Percentiles rank a stretch among this genome's conserved stretches.
Conservation (phyloP, 441 rosid species). For the Viola pubescens region DNA sequence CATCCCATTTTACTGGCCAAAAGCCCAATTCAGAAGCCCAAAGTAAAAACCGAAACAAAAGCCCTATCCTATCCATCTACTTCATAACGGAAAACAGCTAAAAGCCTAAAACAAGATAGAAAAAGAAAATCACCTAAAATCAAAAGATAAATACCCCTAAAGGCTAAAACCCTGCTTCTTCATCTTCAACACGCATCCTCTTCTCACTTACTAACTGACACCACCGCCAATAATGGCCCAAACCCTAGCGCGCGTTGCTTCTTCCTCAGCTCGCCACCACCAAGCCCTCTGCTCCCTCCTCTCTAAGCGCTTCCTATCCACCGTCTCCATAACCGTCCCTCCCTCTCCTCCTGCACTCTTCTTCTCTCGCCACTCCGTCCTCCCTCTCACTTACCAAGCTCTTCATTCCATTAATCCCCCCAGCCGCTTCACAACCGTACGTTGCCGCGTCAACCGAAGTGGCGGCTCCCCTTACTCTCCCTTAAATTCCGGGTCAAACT, state of each 20-base stretch:
- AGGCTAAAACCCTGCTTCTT: neutral
- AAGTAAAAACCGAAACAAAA: too few species aligned
- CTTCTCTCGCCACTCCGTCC: conserved; percentile 33
- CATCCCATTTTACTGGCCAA: too few species aligned
- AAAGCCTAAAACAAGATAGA: neutral
- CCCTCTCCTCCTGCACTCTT: conserved; percentile 16
- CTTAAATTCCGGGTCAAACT: conserved; percentile 74
- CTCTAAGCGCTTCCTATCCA: conserved; percentile 43
- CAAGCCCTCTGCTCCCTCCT: conserved; percentile 18
- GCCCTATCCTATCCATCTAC: too few species aligned
- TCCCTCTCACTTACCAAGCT: conserved; percentile 36
- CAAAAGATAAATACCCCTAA: neutral
- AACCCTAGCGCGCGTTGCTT: conserved; percentile 47
- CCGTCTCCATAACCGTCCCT: conserved; percentile 13
- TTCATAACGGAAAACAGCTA: neutral
- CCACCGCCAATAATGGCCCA: conserved; percentile 42
- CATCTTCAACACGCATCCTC: neutral
- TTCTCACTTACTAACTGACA: conserved; percentile 4
- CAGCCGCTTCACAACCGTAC: conserved; percentile 40
- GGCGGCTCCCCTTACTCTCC: conserved; percentile 68
- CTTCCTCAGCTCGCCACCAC: conserved; percentile 34
- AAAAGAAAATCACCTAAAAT: neutral
- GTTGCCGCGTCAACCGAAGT: conserved; percentile 68
- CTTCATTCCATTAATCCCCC: conserved; percentile 31
- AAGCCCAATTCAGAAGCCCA: too few species aligned